Conservation (phyloP, 2,329 filamentous ascomycete genomes). For the Paracoccidioides lutzii region DNA sequence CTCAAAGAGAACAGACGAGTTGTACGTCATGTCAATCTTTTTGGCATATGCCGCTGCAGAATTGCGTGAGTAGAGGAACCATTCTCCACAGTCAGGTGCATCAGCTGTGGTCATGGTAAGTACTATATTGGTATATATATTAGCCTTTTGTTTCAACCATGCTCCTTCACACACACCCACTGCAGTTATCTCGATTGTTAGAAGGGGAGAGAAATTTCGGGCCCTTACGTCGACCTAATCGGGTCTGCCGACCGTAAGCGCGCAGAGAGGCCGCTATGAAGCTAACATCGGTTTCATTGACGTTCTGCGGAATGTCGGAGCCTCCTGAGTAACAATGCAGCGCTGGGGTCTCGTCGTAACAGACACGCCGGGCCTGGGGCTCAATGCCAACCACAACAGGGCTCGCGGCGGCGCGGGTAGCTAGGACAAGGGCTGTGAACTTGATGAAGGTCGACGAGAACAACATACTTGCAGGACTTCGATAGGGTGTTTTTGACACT, state of each 20-base stretch:
- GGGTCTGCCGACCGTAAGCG: background rate
- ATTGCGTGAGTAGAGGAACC: background rate
- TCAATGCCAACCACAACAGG: background rate
- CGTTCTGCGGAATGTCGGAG: background rate
- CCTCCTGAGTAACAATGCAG: background rate
- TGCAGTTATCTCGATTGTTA: too few species aligned
- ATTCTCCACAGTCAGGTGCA: conserved; percentile 4
- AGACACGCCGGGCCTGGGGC: background rate
- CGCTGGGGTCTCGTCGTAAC: background rate
- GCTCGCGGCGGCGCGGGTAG: background rate
- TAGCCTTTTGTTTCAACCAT: background rate
- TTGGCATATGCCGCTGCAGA: conserved; percentile 3
- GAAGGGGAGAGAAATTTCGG: background rate
- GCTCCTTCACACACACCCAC: background rate
- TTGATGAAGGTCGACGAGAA: background rate
- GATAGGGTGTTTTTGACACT: too few species aligned
- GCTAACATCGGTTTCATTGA: background rate
- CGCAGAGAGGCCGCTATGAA: conserved; percentile 1
- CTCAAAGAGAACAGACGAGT: conserved; percentile 4
- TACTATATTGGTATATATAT: background rate
- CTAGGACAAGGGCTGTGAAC: background rate
- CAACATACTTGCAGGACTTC: background rate
- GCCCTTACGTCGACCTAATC: conserved; percentile 1
- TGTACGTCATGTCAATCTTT: conserved; percentile 3
- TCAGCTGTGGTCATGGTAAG: conserved; percentile 4